These are phyloP conservation scores for Acmispon strigosus DNA, from an alignment of 306 rosid genomes.

Conservation along the genomic window DNA sequence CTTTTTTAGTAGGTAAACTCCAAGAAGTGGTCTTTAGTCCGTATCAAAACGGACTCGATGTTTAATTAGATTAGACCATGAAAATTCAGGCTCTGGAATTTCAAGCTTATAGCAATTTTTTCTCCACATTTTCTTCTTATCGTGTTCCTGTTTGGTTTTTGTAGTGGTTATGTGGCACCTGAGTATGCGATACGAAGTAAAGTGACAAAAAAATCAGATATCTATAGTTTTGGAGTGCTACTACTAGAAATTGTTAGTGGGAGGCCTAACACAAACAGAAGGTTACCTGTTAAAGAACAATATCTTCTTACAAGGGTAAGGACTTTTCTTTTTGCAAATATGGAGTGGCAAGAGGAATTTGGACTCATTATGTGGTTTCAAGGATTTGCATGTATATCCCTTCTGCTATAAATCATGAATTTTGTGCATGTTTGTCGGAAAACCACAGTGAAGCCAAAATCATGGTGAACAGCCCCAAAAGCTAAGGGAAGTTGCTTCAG, in stretches of 20 bases:
- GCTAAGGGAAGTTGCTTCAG: too few species aligned
- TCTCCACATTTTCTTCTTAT: neutral
- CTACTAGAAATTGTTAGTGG: slow-evolving; percentile 77
- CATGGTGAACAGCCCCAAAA: too few species aligned
- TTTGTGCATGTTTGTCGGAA: too few species aligned
- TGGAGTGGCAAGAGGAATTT: neutral
- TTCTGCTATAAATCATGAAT: too few species aligned
- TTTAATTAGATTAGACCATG: neutral
- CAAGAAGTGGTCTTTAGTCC: too few species aligned
- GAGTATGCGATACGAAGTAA: slow-evolving; percentile 79
- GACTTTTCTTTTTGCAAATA: slow-evolving; percentile 1
- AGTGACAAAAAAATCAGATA: slow-evolving; percentile 79
- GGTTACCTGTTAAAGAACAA: slow-evolving; percentile 52
- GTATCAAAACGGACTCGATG: too few species aligned
- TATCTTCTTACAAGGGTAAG: slow-evolving; percentile 74
- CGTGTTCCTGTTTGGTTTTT: neutral
- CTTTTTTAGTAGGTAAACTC: too few species aligned
- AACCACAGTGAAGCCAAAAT: too few species aligned
- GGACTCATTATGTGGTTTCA: neutral
- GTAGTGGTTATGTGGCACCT: slow-evolving; percentile 85
- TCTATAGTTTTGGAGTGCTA: slow-evolving; percentile 81
- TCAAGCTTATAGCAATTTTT: neutral
- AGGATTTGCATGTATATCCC: neutral
- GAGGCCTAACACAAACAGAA: slow-evolving; percentile 59
- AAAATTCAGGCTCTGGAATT: neutral